Conservation (phyloP, 2,329 filamentous ascomycete genomes). For the Drechslerella coelobrocha region DNA sequence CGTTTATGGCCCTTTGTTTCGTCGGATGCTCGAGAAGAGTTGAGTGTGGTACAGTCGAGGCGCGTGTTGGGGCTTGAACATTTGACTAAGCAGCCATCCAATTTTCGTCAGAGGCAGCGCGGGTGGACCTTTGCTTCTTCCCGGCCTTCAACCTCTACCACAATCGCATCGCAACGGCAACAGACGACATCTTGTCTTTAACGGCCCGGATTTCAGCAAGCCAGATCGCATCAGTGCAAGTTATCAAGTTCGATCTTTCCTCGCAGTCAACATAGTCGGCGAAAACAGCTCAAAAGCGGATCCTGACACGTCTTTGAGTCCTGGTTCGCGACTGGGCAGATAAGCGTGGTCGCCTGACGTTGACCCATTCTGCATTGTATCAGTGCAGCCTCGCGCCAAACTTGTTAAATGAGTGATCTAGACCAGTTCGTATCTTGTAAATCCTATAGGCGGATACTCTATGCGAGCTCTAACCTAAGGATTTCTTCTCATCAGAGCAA, state of each 20-base stretch:
- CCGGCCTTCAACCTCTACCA: constrained; percentile 9
- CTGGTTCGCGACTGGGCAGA: constrained; percentile 28
- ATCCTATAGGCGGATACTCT: constrained; percentile 8
- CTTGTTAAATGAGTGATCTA: constrained; percentile 80
- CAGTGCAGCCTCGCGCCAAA: constrained; percentile 46
- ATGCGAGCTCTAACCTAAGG: constrained; percentile 18
- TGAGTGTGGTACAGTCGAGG: neutral
- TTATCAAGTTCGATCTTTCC: neutral
- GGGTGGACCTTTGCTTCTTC: neutral
- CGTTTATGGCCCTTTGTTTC: neutral
- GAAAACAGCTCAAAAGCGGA: neutral
- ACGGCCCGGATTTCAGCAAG: neutral
- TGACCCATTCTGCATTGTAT: constrained; percentile 31
- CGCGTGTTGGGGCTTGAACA: constrained; percentile 26
- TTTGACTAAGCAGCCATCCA: neutral
- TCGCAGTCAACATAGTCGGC: neutral
- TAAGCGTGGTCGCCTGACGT: constrained; percentile 46
- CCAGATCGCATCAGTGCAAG: constrained; percentile 1
- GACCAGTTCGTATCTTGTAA: constrained; percentile 71
- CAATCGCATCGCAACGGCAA: constrained; percentile 10
- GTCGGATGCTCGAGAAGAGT: neutral
- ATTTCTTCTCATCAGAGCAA: constrained; percentile 69
- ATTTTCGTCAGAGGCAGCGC: constrained; percentile 39
- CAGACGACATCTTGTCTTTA: neutral
- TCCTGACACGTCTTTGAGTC: constrained; percentile 5